Base-by-base conservation (phyloP, 371 early-diverging fungal genomes). In the Mortierella sp. region DNA sequence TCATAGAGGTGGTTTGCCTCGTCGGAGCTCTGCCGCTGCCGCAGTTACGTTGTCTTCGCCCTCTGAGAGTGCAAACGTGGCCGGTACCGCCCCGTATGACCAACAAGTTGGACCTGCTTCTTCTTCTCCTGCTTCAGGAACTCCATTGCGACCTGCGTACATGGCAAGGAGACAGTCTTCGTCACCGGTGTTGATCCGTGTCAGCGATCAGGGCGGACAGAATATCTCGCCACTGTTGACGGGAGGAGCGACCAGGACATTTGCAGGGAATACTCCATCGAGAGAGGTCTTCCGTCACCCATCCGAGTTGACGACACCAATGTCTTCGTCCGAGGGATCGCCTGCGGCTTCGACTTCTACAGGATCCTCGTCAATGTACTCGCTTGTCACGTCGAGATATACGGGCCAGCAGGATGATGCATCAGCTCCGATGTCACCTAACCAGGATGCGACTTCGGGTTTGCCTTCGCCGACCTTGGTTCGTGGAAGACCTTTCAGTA, bases 101-200 rank as follows among this genome's bases (percentile, higher is more conserved):
- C 50, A 9, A 6, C 50, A 29, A 39, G 48, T 16, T 3, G 37
- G 22, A 5, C 7, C 41, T 2, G 16, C 39, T 13, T 63, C 68
- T 34, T 11, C 61, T 4, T 26, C 58, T 2, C 37, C 67, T 1
- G 26, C 45, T 9, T 34, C 73, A 14, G 22, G 45, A 13, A 39
- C 47, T 0, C 29, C 39, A 45, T 29, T 71, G 47, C 31, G 77
- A 34, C 81, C 81, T 13, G 41, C 64, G 5, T 73, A 70, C 31
- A 22, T 70, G 44, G 39, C 74, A 0, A 47, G 81, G 26, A 48
- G 81, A 37, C 73, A 76, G 24, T 80, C 81, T 2, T 76, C 81
- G 0, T 81, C 81, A 6, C 77, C 81, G n/a, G 81, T 81, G 7
- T 26, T 81, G 45, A 81, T 77, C 48, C 70, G 81, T 26, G 61